These are phyloP conservation scores for Entomortierella beljakovae DNA, from an alignment of 192 early-diverging fungal species.

Conservation along the genomic window DNA sequence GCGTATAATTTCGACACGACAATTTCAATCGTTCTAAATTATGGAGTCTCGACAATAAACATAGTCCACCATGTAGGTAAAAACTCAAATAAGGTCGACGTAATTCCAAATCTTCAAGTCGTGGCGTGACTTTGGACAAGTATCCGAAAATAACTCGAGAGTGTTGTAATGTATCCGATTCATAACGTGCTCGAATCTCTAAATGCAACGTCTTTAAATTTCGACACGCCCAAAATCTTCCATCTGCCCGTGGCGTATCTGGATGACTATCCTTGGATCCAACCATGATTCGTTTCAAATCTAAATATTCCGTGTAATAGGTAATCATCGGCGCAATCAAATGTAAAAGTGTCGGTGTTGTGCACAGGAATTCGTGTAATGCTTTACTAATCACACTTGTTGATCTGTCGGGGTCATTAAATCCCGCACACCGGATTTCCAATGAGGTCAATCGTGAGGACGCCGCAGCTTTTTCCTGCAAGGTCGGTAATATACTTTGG, in stretches of 20 bases:
- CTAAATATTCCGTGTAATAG: conserved; percentile 23
- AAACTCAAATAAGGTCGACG: conserved; percentile 15
- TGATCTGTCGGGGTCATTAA: conserved; percentile 12
- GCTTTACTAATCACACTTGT: conserved; percentile 11
- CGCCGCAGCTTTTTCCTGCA: neutral
- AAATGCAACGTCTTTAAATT: conserved; percentile 10
- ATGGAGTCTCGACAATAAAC: conserved; percentile 15
- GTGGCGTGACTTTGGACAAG: conserved; percentile 6
- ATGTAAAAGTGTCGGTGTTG: conserved; percentile 18
- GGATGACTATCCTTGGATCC: conserved; percentile 25
- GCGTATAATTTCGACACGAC: conserved; percentile 16
- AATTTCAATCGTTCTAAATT: conserved; percentile 12
- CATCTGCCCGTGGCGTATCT: conserved; percentile 14
- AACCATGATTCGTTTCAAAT: conserved; percentile 12
- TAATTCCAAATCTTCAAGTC: conserved; percentile 8
- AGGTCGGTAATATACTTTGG: neutral
- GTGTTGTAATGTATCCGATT: conserved; percentile 16
- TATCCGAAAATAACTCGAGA: conserved; percentile 27
- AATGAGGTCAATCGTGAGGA: conserved; percentile 10
- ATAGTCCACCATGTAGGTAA: conserved; percentile 12
- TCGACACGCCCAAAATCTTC: conserved; percentile 21
- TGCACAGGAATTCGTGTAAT: conserved; percentile 17
- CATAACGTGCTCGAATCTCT: conserved; percentile 14
- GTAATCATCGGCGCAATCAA: conserved; percentile 15
- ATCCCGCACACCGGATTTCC: conserved; percentile 3